Evolutionary conservation across 768 basidiomycete species (phyloP).

Genomic region (Lentinus tigrinus): DNA sequence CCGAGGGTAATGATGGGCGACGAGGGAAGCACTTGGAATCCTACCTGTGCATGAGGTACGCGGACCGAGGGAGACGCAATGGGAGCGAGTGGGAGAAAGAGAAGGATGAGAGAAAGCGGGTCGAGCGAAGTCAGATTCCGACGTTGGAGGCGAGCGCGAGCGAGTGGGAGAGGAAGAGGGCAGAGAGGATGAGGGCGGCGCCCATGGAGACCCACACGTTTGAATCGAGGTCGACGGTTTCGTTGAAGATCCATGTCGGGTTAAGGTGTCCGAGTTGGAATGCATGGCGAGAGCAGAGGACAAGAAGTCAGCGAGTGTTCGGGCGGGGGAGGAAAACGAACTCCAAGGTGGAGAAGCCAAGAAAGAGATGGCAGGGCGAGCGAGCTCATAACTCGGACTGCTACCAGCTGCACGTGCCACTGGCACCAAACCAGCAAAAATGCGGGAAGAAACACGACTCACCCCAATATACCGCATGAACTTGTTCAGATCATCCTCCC

Average conservation of each 20-base stretch:
- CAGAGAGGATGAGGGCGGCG: neutral
- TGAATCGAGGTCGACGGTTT: neutral
- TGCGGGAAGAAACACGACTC: neutral
- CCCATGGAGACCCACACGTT: conserved; percentile 6
- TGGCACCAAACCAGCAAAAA: no score
- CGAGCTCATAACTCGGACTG: neutral
- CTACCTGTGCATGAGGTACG: neutral
- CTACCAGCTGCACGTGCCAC: no score
- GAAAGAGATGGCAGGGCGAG: neutral
- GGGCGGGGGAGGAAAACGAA: no score
- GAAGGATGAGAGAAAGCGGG: neutral
- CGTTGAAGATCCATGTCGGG: neutral
- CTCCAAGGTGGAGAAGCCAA: neutral
- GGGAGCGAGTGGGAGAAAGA: neutral
- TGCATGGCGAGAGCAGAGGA: neutral
- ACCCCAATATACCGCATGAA: conserved; percentile 23
- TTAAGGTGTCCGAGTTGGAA: neutral
- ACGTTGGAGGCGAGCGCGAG: conserved; percentile 6
- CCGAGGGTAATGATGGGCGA: neutral
- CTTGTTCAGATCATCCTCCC: conserved; percentile 10
- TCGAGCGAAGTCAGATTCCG: neutral
- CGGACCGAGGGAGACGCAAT: neutral
- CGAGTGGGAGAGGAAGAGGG: neutral
- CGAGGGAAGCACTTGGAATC: neutral
- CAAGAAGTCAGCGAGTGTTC: no score